phyloP scores from a whole-genome alignment of 2,329 filamentous ascomycete genomes.

The Clarireedia paspali region DNA sequence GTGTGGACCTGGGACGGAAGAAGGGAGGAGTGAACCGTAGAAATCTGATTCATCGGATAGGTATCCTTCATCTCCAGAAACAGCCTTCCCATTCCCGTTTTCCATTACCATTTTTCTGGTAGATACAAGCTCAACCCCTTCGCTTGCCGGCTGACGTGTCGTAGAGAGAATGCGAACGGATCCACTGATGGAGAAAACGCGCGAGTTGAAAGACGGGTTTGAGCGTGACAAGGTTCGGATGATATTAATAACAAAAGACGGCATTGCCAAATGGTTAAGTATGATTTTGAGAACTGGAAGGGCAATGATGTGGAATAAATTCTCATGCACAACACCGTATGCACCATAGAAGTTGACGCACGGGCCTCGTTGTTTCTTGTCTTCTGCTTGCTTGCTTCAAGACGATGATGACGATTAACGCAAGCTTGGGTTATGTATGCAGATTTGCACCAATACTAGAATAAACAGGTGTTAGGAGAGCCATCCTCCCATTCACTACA shows the following conservation, averaged over 20 bases:
- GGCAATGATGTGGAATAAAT: background rate
- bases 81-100: constrained; percentile 4
- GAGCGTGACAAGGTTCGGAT: no score
- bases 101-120: constrained; percentile 12
- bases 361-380: background rate
- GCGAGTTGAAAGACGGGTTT: no score
- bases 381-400: background rate
- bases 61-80: constrained; percentile 11
- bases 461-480: no score
- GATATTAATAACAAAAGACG: no score
- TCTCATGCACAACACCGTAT: background rate
- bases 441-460: no score
- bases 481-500: no score
- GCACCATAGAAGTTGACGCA: background rate
- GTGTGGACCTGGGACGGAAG: background rate
- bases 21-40: constrained; percentile 37
- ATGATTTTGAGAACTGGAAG: background rate
- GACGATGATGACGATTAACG: background rate
- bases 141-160: background rate
- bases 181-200: no score
- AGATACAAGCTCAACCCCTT: background rate
- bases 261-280: no score
- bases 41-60: constrained; percentile 44
- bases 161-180: background rate
- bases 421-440: no score